Conservation (phyloP, 495 filamentous ascomycete genomes). For the Talaromyces wortmannii region DNA sequence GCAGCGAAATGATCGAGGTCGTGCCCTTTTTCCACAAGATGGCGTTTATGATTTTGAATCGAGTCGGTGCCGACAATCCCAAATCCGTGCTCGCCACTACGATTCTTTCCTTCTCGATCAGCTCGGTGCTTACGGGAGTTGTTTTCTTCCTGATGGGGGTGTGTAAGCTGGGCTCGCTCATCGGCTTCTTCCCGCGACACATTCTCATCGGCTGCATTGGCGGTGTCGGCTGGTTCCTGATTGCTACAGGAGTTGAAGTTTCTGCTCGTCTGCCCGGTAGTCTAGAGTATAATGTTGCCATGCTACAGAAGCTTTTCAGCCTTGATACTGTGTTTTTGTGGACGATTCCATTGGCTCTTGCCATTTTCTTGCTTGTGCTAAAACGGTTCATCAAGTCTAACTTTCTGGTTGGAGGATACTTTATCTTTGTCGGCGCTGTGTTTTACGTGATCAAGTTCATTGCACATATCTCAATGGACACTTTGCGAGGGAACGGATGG, state of each 20-base stretch:
- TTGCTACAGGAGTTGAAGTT: conserved; percentile 88
- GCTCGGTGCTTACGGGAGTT: conserved; percentile 81
- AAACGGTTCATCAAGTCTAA: conserved; percentile 70
- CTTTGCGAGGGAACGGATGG: conserved; percentile 71
- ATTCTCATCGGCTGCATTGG: conserved; percentile 98
- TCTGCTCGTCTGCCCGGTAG: conserved; percentile 83
- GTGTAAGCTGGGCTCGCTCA: conserved; percentile 79
- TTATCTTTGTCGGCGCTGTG: conserved; percentile 66
- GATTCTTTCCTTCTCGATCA: conserved; percentile 83
- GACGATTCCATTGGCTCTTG: conserved; percentile 71
- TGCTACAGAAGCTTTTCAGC: conserved; percentile 62
- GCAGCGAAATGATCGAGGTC: conserved; percentile 98
- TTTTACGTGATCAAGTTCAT: conserved; percentile 77
- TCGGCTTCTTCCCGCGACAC: conserved; percentile 92
- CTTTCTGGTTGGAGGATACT: conserved; percentile 80
- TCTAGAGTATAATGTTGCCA: conserved; percentile 71
- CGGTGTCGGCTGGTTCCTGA: conserved; percentile 93
- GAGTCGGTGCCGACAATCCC: conserved; percentile 72
- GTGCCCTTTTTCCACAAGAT: conserved; percentile 98
- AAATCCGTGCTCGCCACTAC: conserved; percentile 86
- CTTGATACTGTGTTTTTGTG: conserved; percentile 73
- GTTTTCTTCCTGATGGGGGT: conserved; percentile 88
- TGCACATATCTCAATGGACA: conserved; percentile 52
- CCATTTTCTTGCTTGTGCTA: conserved; percentile 65
- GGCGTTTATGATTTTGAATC: conserved; percentile 78